Percentiles rank a stretch among this genome's conserved stretches.
Evolutionary conservation across 805 yeast genomes (phyloP).

Genomic region (Cyberlindnera maclurae): DNA sequence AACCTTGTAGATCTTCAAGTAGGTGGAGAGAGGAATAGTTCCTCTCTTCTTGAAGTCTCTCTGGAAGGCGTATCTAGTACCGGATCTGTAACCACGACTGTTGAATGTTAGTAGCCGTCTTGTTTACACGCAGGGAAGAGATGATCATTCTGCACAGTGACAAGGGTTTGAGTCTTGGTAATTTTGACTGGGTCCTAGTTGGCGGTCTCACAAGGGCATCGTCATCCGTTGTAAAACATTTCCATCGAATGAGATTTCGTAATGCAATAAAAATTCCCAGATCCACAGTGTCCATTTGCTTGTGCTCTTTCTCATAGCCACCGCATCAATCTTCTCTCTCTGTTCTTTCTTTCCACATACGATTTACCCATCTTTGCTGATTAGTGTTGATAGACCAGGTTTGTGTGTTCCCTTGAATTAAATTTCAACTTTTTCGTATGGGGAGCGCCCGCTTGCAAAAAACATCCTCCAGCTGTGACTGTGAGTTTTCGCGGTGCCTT

Average conservation of each 20-base stretch:
- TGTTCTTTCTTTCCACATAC: constrained; percentile 13
- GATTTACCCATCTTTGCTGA: constrained; percentile 25
- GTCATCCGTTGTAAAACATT: too few relatives aligned
- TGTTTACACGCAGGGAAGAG: too few relatives aligned
- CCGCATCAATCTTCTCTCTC: neutral
- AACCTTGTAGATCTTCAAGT: constrained; percentile 96
- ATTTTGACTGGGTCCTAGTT: too few relatives aligned
- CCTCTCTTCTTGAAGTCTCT: constrained; percentile 99
- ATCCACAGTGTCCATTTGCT: too few relatives aligned
- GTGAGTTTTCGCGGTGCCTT: constrained; percentile 1
- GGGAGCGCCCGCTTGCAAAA: constrained; percentile 2
- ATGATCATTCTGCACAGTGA: too few relatives aligned
- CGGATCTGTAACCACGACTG: constrained; percentile 99
- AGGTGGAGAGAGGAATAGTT: constrained; percentile 86
- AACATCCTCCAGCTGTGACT: constrained; percentile 1
- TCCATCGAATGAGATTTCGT: too few relatives aligned
- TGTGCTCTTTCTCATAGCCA: neutral
- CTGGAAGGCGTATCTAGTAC: constrained; percentile 99
- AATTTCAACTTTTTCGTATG: constrained; percentile 16
- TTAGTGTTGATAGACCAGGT: constrained; percentile 9
- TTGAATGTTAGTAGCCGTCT: constrained; percentile 7
- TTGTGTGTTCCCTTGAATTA: constrained; percentile 9
- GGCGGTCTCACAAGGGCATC: too few relatives aligned
- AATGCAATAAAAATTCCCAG: too few relatives aligned
- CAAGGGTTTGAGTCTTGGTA: too few relatives aligned